Base-by-base conservation (phyloP, 2,329 filamentous ascomycete species). In the Phaeosphaeria sp. region DNA sequence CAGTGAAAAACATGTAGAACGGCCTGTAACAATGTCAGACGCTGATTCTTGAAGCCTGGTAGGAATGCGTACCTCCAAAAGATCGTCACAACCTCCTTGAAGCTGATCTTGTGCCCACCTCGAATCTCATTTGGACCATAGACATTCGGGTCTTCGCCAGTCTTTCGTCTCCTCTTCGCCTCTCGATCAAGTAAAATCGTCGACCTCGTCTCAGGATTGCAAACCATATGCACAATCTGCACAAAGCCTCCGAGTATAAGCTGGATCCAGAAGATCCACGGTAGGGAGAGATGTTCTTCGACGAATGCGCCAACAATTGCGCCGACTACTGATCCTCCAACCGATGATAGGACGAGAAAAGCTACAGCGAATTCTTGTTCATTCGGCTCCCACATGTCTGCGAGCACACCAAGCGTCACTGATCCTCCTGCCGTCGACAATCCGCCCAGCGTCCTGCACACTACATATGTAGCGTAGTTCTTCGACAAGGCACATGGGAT, bases 241-340 rank as follows among this genome's bases (percentile, higher is more conserved):
- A 91, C 86, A 44, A 86, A 82, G 5, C 78, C 88, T 18, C 91
- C 91, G 52, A 94, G 87, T 65, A 93, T 92, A 61, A 94, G 84
- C 76, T 93, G 90, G 53, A 93, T 88, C 91, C 91, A 94, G 73
- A 93, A 93, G 51, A 83, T 86, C 56, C 57, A 93, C 62, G 83
- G 84, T 88, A 91, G 92, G 24, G 72, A 58, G 6, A 82, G 65
- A 63, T 79, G 78, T 11, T 76, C 74, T 43, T 83, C 78, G 6
- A 86, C 77, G 51, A 84, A 85, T 0, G 84, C 84, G 9, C 85
- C 85, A 8, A 84, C 78, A 39, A 87, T 80, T 1, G 83, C 82
- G 9, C 84, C 84, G 15, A 86, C 77, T 2, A 84, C 80, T 0
- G 84, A 84, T 0, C 84, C 85, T 1, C 81, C 80, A 6, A 86